Evolutionary conservation across 495 filamentous ascomycete genomes (phyloP), one percentile per base, ranked within the genome.

Genomic region (Aspergillus bertholletiae): DNA sequence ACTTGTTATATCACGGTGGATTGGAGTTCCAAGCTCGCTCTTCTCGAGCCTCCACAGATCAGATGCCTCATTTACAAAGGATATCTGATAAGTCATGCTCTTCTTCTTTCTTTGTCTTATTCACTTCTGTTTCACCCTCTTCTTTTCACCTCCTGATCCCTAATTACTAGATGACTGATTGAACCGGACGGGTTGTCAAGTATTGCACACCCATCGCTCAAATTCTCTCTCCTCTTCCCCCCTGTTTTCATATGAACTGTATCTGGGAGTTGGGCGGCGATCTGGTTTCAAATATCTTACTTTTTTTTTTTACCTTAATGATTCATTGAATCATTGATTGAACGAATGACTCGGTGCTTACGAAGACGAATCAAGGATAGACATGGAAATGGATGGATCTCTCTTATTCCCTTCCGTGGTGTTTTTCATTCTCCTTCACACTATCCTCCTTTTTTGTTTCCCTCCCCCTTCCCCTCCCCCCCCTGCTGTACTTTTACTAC

Each of bases 341-440:
- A 53, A 53, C 39, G 50, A 44, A 53, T 53, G 50, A 39, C 49
- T 51, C 49, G 49, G 34, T 37, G 34, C 32, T n/a, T n/a, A 51
- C 21, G 35, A 51, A 51, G 21, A 46, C 44, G 6, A 46, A 46
- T 11, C 23, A 28, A 46, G 23, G 39, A 44, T 53, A 43, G 34
- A 49, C 34, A 37, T 43, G 5, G 7, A 43, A 37, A 12, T n/a
- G n/a, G 37, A 27, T 17, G 12, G 41, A 28, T 49, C 32, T n/a
- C 51, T 49, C n/a, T 45, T 51, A 23, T 23, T 24, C 18, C 21
- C 22, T 32, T 41, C 23, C 24, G 22, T 35, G 23, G 32, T 51
- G 34, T 56, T 30, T 37, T 34, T 3, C 40, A 11, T 46, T 56
- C 15, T 32, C 22, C 34, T 34, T 18, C 28, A 40, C 44, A 3